Percentiles rank a stretch among this genome's conserved stretches.
These are phyloP conservation scores for Lentithecium fluviatile DNA, from an alignment of 495 filamentous ascomycete genomes.

Conservation along the genomic window DNA sequence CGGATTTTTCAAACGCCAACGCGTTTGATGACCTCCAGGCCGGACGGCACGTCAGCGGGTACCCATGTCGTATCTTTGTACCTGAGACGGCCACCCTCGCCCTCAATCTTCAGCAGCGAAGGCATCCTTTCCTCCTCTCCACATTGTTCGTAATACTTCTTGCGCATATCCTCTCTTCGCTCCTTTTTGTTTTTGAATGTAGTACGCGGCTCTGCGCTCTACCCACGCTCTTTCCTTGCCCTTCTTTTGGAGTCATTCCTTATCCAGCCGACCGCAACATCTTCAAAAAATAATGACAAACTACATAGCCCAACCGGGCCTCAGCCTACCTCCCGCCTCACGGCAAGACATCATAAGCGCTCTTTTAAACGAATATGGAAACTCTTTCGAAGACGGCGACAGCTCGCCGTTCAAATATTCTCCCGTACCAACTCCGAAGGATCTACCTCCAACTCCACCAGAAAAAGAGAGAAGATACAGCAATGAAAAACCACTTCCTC, in stretches of 20 bases:
- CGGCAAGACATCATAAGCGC: conserved; percentile 34
- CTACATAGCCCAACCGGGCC: conserved; percentile 21
- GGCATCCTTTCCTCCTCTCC: neutral
- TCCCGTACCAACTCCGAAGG: conserved; percentile 26
- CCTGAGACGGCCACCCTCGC: conserved; percentile 14
- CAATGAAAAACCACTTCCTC: conserved; percentile 12
- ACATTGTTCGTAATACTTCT: conserved; percentile 2
- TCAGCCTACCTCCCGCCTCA: conserved; percentile 21
- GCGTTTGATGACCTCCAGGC: conserved; percentile 23
- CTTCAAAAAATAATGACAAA: conserved; percentile 15
- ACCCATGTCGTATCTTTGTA: conserved; percentile 7
- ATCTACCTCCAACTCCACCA: conserved; percentile 32
- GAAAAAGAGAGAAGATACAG: neutral
- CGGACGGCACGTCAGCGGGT: conserved; percentile 10
- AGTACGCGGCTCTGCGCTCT: neutral
- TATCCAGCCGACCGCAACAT: neutral
- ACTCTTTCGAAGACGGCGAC: conserved; percentile 12
- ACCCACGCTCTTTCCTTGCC: conserved; percentile 2
- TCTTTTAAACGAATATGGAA: conserved; percentile 35
- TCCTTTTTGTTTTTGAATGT: conserved; percentile 1
- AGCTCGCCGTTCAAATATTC: conserved; percentile 27
- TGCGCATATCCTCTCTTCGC: neutral
- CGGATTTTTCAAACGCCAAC: conserved; percentile 26
- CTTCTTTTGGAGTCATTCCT: conserved; percentile 2
- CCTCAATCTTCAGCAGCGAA: neutral